A percentile compares a stretch with the other conserved stretches of the same genome.
These are phyloP conservation scores for Ophiostoma montium DNA, from an alignment of 2,329 filamentous ascomycete genomes.

Conservation along the genomic window DNA sequence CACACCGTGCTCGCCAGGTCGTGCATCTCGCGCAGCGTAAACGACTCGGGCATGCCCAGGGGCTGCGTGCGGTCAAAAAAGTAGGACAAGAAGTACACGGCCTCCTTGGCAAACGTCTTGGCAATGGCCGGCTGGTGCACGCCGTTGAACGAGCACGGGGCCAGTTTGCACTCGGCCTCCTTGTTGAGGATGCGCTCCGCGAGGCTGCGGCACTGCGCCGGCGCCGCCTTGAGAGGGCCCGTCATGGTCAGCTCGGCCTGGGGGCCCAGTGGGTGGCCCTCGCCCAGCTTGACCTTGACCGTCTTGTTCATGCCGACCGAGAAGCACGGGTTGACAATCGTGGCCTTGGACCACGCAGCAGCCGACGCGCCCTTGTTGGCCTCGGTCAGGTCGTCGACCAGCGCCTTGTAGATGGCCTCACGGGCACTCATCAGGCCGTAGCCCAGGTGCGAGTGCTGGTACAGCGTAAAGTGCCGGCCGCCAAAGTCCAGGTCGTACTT, in stretches of 20 bases:
- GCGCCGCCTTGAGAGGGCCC: slow-evolving; percentile 59
- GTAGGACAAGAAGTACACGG: slow-evolving; percentile 94
- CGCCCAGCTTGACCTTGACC: slow-evolving; percentile 57
- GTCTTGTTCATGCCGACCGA: slow-evolving; percentile 62
- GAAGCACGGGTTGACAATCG: slow-evolving; percentile 76
- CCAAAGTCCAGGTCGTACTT: slow-evolving; percentile 84
- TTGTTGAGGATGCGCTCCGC: slow-evolving; percentile 87
- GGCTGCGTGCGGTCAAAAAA: slow-evolving; percentile 92
- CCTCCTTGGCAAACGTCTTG: slow-evolving; percentile 84
- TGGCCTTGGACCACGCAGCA: slow-evolving; percentile 52
- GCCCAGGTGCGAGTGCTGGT: slow-evolving; percentile 95
- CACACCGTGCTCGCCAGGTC: slow-evolving; percentile 78
- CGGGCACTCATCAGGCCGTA: slow-evolving; percentile 95
- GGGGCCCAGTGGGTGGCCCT: slow-evolving; percentile 50
- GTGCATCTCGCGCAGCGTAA: slow-evolving; percentile 80
- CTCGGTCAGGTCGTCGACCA: slow-evolving; percentile 59
- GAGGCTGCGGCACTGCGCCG: slow-evolving; percentile 78
- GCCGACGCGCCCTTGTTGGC: slow-evolving; percentile 43
- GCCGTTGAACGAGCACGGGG: slow-evolving; percentile 97
- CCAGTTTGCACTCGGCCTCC: slow-evolving; percentile 63
- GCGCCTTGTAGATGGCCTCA: slow-evolving; percentile 62
- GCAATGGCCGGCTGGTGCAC: slow-evolving; percentile 84
- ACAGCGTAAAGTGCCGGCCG: slow-evolving; percentile 79
- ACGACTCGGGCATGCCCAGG: slow-evolving; percentile 95
- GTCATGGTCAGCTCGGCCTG: slow-evolving; percentile 68